A percentile compares a stretch with the other conserved stretches of the same genome.
phyloP scores from a whole-genome alignment of 2,329 filamentous ascomycete genomes.

The Uncinocarpus reesii region DNA sequence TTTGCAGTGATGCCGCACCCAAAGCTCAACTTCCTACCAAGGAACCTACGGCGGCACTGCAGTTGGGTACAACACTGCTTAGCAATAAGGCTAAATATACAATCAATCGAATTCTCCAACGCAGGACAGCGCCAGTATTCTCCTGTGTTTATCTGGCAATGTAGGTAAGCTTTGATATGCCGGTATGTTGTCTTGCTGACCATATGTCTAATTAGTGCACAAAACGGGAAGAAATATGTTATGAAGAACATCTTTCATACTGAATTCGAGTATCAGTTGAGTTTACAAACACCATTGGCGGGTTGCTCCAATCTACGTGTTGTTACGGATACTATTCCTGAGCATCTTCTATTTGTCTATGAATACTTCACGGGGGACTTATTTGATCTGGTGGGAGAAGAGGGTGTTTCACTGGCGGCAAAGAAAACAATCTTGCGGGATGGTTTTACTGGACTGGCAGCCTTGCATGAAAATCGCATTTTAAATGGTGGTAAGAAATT shows the following conservation, averaged over 20 bases:
- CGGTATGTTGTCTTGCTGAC: background rate
- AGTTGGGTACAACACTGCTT: slow-evolving; percentile 6
- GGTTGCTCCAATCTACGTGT: slow-evolving; percentile 12
- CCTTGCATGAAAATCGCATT: slow-evolving; percentile 29
- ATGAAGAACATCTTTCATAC: slow-evolving; percentile 13
- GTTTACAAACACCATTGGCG: slow-evolving; percentile 10
- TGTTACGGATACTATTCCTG: slow-evolving; percentile 25
- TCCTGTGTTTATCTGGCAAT: slow-evolving; percentile 14
- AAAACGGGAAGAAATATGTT: slow-evolving; percentile 12
- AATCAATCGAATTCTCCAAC: slow-evolving; percentile 12
- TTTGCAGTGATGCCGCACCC: background rate
- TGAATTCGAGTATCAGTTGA: slow-evolving; percentile 15
- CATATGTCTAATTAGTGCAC: background rate
- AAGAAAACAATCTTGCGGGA: slow-evolving; percentile 37
- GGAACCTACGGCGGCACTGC: slow-evolving; percentile 1
- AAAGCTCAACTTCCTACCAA: background rate
- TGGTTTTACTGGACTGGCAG: slow-evolving; percentile 31
- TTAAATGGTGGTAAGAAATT: slow-evolving; percentile 24
- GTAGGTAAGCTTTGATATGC: background rate
- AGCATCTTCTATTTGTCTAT: slow-evolving; percentile 40
- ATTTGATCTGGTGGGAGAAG: slow-evolving; percentile 34
- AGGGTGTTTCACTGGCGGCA: slow-evolving; percentile 26
- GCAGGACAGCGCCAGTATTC: slow-evolving; percentile 6
- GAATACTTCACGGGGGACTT: slow-evolving; percentile 38
- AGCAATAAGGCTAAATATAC: background rate